These are phyloP conservation scores for Blastobotrys capitulatus DNA, from an alignment of 1,139 yeast species.

Conservation along the genomic window DNA sequence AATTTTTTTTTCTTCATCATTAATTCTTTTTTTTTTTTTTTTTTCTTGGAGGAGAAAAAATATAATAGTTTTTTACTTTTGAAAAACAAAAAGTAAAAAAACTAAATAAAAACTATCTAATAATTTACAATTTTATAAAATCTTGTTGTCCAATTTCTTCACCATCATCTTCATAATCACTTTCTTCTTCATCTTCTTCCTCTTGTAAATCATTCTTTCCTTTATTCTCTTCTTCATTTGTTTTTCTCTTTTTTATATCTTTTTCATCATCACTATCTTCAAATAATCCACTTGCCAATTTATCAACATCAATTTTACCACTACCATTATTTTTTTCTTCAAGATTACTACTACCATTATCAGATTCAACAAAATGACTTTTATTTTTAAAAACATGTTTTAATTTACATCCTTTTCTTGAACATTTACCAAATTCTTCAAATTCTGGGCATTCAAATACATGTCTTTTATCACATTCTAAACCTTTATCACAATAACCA, in stretches of 20 bases:
- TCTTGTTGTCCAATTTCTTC: slow-evolving; percentile 16
- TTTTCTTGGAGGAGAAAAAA: not conserved
- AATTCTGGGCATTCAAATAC: slow-evolving; percentile 65
- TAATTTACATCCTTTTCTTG: slow-evolving; percentile 45
- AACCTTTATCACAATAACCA: slow-evolving; percentile 65
- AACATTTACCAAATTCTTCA: slow-evolving; percentile 55
- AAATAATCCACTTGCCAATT: slow-evolving; percentile 12
- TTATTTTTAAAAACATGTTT: slow-evolving; percentile 38
- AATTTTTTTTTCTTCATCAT: not conserved
- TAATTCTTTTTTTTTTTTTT: slow-evolving; percentile 5
- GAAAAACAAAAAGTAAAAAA: no score
- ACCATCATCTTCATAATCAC: slow-evolving; percentile 11
- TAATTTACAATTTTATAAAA: slow-evolving; percentile 15
- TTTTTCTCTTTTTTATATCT: not conserved
- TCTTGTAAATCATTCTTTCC: not conserved
- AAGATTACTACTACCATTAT: slow-evolving; percentile 26
- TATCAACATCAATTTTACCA: slow-evolving; percentile 22
- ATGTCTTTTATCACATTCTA: slow-evolving; percentile 53
- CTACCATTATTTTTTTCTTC: slow-evolving; percentile 29
- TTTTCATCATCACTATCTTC: slow-evolving; percentile 14
- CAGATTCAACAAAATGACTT: slow-evolving; percentile 29
- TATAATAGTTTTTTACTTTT: no score
- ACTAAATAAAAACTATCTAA: not conserved
- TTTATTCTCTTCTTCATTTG: slow-evolving; percentile 12
- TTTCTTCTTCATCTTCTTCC: not conserved